phyloP scores from a whole-genome alignment of 768 basidiomycete genomes.

The Pleurotus tuoliensis region DNA sequence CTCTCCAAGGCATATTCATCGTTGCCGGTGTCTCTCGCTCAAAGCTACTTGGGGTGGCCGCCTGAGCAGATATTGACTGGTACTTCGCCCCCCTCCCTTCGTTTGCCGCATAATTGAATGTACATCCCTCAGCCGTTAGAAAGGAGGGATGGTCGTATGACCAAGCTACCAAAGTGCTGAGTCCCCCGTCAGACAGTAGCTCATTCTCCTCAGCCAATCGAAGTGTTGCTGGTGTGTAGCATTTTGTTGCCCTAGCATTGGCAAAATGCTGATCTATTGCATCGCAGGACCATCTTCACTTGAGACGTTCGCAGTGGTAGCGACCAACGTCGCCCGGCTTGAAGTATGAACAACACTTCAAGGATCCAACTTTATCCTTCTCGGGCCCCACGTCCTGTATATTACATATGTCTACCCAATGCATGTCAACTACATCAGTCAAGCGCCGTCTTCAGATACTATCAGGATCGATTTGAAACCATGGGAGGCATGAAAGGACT shows the following conservation, averaged over 20 bases:
- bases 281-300: conserved; percentile 14
- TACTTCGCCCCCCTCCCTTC: not conserved
- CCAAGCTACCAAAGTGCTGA: conserved; percentile 37
- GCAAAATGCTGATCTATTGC: not conserved
- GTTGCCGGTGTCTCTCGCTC: conserved; percentile 49
- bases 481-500: too few relatives aligned
- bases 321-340: conserved; percentile 49
- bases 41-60: conserved; percentile 52
- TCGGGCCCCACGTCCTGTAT: too few relatives aligned
- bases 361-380: too few relatives aligned
- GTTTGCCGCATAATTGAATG: not conserved
- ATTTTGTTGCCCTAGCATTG: not conserved
- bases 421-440: too few relatives aligned
- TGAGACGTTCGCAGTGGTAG: conserved; percentile 28
- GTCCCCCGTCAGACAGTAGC: conserved; percentile 24
- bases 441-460: too few relatives aligned
- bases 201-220: not conserved
- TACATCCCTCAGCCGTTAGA: conserved; percentile 31
- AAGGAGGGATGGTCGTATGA: conserved; percentile 52
- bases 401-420: too few relatives aligned
- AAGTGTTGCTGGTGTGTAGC: conserved; percentile 8
- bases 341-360: conserved; percentile 24
- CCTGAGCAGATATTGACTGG: conserved; percentile 31
- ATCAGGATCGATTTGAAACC: too few relatives aligned
- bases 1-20: conserved; percentile 65